Base-by-base conservation (phyloP, 495 filamentous ascomycete genomes). In the Trypethelium eluteriae region DNA sequence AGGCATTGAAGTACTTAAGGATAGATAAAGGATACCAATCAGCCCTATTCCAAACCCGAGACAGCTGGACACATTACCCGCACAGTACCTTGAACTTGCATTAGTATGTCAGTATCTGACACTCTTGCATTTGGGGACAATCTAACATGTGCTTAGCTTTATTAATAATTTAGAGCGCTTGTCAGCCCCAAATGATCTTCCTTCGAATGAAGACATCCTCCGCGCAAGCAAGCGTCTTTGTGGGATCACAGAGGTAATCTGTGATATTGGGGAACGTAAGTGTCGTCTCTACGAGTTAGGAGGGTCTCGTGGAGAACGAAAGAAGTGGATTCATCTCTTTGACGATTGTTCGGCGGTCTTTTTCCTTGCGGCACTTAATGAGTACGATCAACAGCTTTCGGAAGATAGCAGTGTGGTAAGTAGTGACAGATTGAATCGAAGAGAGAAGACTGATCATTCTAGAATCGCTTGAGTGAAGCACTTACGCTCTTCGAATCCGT, bases 271-370 rank as follows among this genome's bases (percentile, higher is more conserved):
- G 14, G 41, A 46, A 46, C 41, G 41, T 46, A 46, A 46, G 14
- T 46, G 7, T 46, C 41, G 14, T 46, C 41, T 46, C 41, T 16
- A 9, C 14, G 41, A 46, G 41, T 46, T 46, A 16, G 41, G 41
- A 7, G 41, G 41, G 41, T 46, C 9, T 46, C 41, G 49, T 18
- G 49, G 49, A 53, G 49, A 53, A 53, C 49, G 49, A 18, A 53
- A 53, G 16, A 53, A 53, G 49, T 53, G 49, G 49, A 53, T 53
- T 53, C 49, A 53, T 18, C 49, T 16, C 12, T 53, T 53, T 18
- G 49, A 53, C 49, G 16, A 53, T 5, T 53, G 49, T 18, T 16
- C 9, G 25, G 49, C n/a, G 12, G 25, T 53, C n/a, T 18, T 53
- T 53, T 53, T 53, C 49, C 49, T 53, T 18, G 49, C 25, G 14